Conservation (phyloP, 2,329 filamentous ascomycete species). For the Paecilomyces sp. region DNA sequence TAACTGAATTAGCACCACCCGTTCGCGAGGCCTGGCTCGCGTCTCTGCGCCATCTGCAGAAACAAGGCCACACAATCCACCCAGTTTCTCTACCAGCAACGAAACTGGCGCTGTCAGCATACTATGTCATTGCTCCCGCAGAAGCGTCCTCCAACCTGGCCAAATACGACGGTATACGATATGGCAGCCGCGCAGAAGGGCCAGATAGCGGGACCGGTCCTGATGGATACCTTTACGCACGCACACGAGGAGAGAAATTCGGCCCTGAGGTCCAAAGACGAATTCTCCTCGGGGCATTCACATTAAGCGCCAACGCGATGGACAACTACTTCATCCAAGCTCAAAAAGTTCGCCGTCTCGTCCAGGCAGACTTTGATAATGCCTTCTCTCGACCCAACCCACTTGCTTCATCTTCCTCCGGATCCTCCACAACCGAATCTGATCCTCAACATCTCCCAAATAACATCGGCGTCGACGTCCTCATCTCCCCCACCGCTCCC, state of each 20-base stretch:
- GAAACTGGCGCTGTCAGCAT: slow-evolving; percentile 77
- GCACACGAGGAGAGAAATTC: slow-evolving; percentile 66
- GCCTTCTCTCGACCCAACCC: slow-evolving; percentile 67
- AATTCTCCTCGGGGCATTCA: slow-evolving; percentile 85
- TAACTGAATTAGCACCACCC: slow-evolving; percentile 64
- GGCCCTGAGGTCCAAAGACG: slow-evolving; percentile 79
- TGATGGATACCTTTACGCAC: slow-evolving; percentile 59
- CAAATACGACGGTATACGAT: slow-evolving; percentile 95
- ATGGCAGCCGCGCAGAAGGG: slow-evolving; percentile 55
- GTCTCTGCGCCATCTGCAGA: slow-evolving; percentile 53
- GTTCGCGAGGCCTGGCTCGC: slow-evolving; percentile 65
- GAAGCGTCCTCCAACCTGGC: slow-evolving; percentile 94
- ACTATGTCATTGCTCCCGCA: slow-evolving; percentile 91
- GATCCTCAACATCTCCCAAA: background rate
- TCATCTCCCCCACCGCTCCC: slow-evolving; percentile 82
- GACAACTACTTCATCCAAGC: slow-evolving; percentile 97
- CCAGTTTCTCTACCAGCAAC: slow-evolving; percentile 78
- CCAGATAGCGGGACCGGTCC: slow-evolving; percentile 47
- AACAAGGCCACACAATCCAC: slow-evolving; percentile 63
- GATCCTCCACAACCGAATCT: background rate
- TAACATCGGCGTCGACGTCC: slow-evolving; percentile 59
- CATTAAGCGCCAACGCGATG: slow-evolving; percentile 79
- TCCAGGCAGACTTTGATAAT: slow-evolving; percentile 78
- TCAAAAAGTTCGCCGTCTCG: slow-evolving; percentile 75
- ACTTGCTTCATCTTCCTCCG: slow-evolving; percentile 33